These are phyloP conservation scores for Entonaema liquescens DNA, from an alignment of 495 filamentous ascomycete species.

Conservation along the genomic window DNA sequence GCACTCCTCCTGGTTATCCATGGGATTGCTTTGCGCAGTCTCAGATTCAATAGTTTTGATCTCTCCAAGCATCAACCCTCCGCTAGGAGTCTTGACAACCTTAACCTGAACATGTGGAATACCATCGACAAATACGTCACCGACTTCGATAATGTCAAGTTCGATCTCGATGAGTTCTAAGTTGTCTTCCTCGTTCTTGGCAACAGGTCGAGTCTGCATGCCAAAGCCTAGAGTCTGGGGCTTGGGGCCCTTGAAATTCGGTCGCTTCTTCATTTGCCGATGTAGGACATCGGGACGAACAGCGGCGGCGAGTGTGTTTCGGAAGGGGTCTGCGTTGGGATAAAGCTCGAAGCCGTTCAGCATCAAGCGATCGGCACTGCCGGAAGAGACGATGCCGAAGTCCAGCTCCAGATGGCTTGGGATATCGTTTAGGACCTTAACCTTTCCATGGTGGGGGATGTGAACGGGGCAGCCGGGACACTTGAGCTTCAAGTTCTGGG, in stretches of 20 bases:
- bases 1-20: slow-evolving; percentile 53
- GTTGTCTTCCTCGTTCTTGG: slow-evolving; percentile 44
- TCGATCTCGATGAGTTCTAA: slow-evolving; percentile 56
- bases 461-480: slow-evolving; percentile 55
- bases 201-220: slow-evolving; percentile 39
- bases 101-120: slow-evolving; percentile 57
- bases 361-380: slow-evolving; percentile 48
- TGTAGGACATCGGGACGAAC: slow-evolving; percentile 27
- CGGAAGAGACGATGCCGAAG: slow-evolving; percentile 49
- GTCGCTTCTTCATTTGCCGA: slow-evolving; percentile 28
- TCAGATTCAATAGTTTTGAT: slow-evolving; percentile 43
- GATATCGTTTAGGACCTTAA: slow-evolving; percentile 39
- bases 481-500: slow-evolving; percentile 48
- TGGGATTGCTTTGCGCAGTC: slow-evolving; percentile 20
- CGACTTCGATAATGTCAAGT: slow-evolving; percentile 62
- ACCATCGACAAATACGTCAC: slow-evolving; percentile 51
- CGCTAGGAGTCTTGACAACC: slow-evolving; percentile 53
- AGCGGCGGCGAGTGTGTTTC: slow-evolving; percentile 42
- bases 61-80: slow-evolving; percentile 53
- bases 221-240: slow-evolving; percentile 52
- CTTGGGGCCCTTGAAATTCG: slow-evolving; percentile 25
- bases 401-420: slow-evolving; percentile 53
- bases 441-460: slow-evolving; percentile 38
- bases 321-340: slow-evolving; percentile 48
- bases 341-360: slow-evolving; percentile 58